These are phyloP conservation scores for Solanum pennellii DNA, from an alignment of 257 asterid species.

Conservation along the genomic window DNA sequence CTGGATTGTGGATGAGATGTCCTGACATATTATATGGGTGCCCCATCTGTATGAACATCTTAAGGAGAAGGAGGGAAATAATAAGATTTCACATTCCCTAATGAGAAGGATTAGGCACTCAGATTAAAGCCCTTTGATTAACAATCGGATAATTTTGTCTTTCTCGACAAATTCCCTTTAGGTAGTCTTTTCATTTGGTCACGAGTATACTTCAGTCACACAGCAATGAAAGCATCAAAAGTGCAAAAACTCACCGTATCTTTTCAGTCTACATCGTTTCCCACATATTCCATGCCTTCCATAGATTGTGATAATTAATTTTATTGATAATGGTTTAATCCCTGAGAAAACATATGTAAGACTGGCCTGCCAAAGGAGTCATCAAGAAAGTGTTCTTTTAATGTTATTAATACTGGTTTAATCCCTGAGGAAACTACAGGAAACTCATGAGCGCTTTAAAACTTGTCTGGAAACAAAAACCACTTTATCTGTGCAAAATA, in stretches of 20 bases:
- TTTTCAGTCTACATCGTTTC: background rate
- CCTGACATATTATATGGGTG: background rate
- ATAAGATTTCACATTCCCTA: background rate
- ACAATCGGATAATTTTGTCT: background rate
- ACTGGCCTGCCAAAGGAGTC: background rate
- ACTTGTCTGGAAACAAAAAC: background rate
- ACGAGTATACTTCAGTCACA: background rate
- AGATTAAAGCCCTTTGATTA: background rate
- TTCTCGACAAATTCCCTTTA: background rate
- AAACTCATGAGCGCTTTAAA: background rate
- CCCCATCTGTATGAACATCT: background rate
- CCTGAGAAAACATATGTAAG: background rate
- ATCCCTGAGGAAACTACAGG: background rate
- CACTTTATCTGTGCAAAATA: background rate
- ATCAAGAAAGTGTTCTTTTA: background rate
- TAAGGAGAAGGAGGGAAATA: background rate
- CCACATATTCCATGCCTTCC: background rate
- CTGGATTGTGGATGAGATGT: background rate
- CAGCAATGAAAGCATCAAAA: background rate
- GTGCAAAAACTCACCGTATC: background rate
- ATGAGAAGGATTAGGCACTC: background rate
- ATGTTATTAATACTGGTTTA: background rate
- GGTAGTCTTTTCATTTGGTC: background rate
- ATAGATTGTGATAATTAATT: background rate
- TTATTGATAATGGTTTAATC: background rate